These are phyloP conservation scores for Globisporangium canariense DNA, from an alignment of 352 stramenopile species.

Conservation along the genomic window DNA sequence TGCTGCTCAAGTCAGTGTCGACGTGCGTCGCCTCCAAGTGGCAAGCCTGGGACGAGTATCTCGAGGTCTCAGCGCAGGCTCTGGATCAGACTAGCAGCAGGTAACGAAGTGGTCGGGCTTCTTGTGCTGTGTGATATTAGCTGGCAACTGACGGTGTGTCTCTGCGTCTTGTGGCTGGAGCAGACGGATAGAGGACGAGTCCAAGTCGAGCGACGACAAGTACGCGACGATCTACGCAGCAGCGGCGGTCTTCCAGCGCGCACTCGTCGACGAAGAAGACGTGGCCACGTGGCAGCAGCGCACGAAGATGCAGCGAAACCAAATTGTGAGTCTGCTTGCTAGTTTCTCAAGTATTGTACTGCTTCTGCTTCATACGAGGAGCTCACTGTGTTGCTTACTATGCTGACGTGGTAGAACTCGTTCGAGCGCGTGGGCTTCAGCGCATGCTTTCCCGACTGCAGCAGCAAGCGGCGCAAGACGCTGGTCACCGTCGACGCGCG, in stretches of 20 bases:
- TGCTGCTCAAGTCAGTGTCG: not conserved
- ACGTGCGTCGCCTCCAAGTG: slow-evolving; percentile 21
- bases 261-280: slow-evolving; percentile 3
- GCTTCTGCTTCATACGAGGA: not conserved
- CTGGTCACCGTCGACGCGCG: not conserved
- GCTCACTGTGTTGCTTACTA: not conserved
- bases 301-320: slow-evolving; percentile 6
- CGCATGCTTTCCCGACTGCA: slow-evolving; percentile 9
- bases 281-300: not conserved
- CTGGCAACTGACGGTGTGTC: not conserved
- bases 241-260: slow-evolving; percentile 5
- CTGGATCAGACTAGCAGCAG: not conserved
- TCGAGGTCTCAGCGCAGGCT: slow-evolving; percentile 11
- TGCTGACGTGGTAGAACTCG: not conserved
- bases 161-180: not conserved
- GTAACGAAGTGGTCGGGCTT: not conserved
- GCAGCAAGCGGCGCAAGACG: slow-evolving; percentile 7
- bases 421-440: slow-evolving; percentile 16
- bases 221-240: slow-evolving; percentile 5
- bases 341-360: not conserved
- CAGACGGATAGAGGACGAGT: not conserved
- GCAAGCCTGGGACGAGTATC: slow-evolving; percentile 24
- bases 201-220: not conserved
- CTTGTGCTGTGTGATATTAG: not conserved
- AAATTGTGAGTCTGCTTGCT: slow-evolving; percentile 12